Conservation (phyloP, 805 yeast genomes). For the Maudiozyma bulderi region DNA sequence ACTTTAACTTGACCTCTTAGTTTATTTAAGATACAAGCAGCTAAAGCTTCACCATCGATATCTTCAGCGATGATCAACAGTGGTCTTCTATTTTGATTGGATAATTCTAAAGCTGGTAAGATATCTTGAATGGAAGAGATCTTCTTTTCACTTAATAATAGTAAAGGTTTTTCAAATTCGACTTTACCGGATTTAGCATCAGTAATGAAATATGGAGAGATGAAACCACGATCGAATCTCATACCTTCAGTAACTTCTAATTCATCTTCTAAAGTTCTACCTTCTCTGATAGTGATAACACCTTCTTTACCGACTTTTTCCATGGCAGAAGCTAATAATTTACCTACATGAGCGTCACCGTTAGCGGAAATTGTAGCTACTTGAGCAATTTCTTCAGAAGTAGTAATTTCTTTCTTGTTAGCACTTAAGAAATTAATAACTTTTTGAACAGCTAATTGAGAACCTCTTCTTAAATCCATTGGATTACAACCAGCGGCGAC, state of each 20-base stretch:
- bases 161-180: conserved; percentile 87
- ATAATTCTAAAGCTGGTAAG: conserved; percentile 84
- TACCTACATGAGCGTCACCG: conserved; percentile 90
- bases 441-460: conserved; percentile 93
- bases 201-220: conserved; percentile 93
- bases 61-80: conserved; percentile 90
- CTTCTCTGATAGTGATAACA: conserved; percentile 95
- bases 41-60: conserved; percentile 95
- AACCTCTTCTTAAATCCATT: conserved; percentile 94
- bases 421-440: conserved; percentile 75
- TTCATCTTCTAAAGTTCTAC: conserved; percentile 93
- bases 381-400: conserved; percentile 91
- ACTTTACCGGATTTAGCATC: conserved; percentile 88
- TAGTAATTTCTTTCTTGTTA: conserved; percentile 87
- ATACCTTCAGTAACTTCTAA: conserved; percentile 96
- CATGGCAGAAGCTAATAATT: conserved; percentile 88
- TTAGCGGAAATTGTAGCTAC: conserved; percentile 97
- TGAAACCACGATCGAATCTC: conserved; percentile 96
- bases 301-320: conserved; percentile 99
- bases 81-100: conserved; percentile 90
- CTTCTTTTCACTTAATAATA: conserved; percentile 87
- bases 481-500: conserved; percentile 99
- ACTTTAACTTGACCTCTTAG: conserved; percentile 97
- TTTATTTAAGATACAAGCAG: conserved; percentile 95
- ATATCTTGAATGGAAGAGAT: conserved; percentile 83